phyloP scores from a whole-genome alignment of 140 eudicot genomes.

The Bidens hawaiensis region DNA sequence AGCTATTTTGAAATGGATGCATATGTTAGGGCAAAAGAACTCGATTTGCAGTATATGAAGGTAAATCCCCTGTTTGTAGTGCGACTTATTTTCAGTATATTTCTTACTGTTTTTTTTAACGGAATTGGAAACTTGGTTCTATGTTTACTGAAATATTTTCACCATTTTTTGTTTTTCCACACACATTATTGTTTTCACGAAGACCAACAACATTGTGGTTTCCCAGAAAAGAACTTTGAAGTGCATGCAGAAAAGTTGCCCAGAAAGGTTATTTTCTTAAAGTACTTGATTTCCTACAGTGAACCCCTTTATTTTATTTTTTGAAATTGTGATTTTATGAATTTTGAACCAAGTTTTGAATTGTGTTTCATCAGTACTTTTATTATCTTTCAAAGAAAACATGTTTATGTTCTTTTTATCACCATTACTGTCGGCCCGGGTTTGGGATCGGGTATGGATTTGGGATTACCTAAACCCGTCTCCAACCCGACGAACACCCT shows the following conservation, averaged over 20 bases:
- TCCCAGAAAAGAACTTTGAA: slow-evolving; percentile 93
- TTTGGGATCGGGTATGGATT: too few species aligned
- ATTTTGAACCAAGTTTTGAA: too few species aligned
- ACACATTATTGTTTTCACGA: slow-evolving; percentile 48
- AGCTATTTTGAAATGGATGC: slow-evolving; percentile 98
- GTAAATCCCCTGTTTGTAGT: slow-evolving; percentile 29
- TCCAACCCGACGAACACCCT: too few species aligned
- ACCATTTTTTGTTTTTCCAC: neutral
- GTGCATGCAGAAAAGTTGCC: slow-evolving; percentile 80
- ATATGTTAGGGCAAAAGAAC: slow-evolving; percentile 89
- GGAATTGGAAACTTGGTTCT: neutral
- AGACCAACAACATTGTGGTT: slow-evolving; percentile 97
- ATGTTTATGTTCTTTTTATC: too few species aligned
- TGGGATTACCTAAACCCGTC: too few species aligned
- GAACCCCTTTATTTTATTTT: neutral
- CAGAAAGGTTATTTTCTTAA: slow-evolving; percentile 50
- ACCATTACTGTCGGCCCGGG: too few species aligned
- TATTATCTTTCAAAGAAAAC: too few species aligned
- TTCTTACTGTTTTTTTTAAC: neutral
- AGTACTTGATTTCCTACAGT: neutral
- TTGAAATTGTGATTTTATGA: neutral
- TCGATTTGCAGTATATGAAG: slow-evolving; percentile 98
- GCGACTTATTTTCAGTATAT: neutral
- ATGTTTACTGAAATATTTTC: neutral
- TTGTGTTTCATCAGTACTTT: too few species aligned